These are phyloP conservation scores for Pythium pectinolyticum DNA, from an alignment of 352 stramenopile species.

Conservation along the genomic window DNA sequence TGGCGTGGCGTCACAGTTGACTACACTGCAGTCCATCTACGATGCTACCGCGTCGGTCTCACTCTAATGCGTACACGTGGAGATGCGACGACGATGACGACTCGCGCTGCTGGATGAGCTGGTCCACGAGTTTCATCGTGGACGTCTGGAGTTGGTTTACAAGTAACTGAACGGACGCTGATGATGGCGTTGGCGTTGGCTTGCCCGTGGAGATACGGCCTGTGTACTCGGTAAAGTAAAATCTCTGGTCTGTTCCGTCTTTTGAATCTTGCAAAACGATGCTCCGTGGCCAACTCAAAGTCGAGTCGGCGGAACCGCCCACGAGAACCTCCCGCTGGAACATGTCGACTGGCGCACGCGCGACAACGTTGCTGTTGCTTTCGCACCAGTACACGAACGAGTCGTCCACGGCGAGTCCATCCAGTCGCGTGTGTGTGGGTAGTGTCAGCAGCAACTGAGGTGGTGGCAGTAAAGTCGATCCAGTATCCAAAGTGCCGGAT, in stretches of 20 bases:
- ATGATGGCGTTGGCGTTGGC: too few relatives aligned
- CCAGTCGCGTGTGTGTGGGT: slow-evolving; percentile 47
- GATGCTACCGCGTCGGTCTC: slow-evolving; percentile 7
- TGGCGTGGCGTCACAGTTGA: slow-evolving; percentile 53
- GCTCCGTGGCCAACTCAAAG: slow-evolving; percentile 62
- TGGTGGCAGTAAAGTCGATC: not conserved
- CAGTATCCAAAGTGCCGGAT: not conserved
- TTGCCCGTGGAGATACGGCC: slow-evolving; percentile 49
- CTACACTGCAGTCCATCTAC: slow-evolving; percentile 61
- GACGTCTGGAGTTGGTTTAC: slow-evolving; percentile 50
- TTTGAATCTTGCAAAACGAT: slow-evolving; percentile 45
- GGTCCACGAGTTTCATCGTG: slow-evolving; percentile 63
- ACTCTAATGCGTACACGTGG: slow-evolving; percentile 48
- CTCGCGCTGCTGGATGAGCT: slow-evolving; percentile 39
- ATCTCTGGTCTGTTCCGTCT: slow-evolving; percentile 31
- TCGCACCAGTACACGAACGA: slow-evolving; percentile 60
- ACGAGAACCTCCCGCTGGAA: slow-evolving; percentile 55
- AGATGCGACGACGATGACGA: slow-evolving; percentile 15
- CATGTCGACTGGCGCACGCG: slow-evolving; percentile 39
- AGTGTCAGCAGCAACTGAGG: slow-evolving; percentile 41
- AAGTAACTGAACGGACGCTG: slow-evolving; percentile 28
- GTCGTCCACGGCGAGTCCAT: slow-evolving; percentile 60
- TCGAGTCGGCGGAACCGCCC: slow-evolving; percentile 49
- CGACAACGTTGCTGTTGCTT: slow-evolving; percentile 61
- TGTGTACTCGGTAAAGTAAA: slow-evolving; percentile 67